A percentile compares a stretch with the other conserved stretches of the same genome.
Conservation (phyloP, 1,284 basidiomycete genomes). For the Apiotrichum mycotoxinovorans region DNA sequence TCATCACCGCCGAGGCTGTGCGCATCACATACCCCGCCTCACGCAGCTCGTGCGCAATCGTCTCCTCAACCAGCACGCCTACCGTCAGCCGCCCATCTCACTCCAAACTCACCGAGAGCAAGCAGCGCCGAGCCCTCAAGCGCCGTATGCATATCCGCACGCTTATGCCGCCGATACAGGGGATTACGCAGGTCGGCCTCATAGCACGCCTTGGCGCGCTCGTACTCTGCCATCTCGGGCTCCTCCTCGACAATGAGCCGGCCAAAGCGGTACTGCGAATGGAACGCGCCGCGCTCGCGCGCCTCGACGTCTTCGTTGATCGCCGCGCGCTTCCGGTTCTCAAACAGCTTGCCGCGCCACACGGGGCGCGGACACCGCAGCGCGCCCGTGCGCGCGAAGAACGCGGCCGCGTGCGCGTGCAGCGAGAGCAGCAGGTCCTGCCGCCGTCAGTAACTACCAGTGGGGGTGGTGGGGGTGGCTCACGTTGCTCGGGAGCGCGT, state of each 20-base stretch:
- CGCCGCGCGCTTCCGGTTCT: not conserved
- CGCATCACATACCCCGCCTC: slow-evolving; percentile 16
- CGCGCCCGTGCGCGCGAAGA: slow-evolving; percentile 16
- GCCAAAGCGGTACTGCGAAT: not conserved
- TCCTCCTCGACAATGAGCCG: not conserved
- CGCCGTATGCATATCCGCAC: slow-evolving; percentile 32
- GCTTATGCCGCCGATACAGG: slow-evolving; percentile 2
- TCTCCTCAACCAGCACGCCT: slow-evolving; percentile 34
- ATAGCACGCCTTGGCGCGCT: slow-evolving; percentile 2
- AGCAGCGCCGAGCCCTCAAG: slow-evolving; percentile 36
- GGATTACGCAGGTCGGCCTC: not conserved
- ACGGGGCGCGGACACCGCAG: slow-evolving; percentile 9
- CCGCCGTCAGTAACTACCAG: not conserved
- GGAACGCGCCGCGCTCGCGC: not conserved
- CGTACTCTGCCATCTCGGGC: not conserved
- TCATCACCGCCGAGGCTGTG: not conserved
- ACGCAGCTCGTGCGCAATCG: slow-evolving; percentile 19
- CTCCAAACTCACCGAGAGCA: slow-evolving; percentile 31
- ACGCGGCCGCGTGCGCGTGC: slow-evolving; percentile 22
- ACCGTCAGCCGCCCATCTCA: slow-evolving; percentile 3
- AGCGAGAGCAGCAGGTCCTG: slow-evolving; percentile 25
- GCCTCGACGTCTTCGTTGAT: not conserved
- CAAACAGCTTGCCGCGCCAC: not conserved
- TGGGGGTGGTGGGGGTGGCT: not conserved
- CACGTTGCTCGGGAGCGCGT: not conserved